Evolutionary conservation across 2,329 filamentous ascomycete genomes (phyloP), one percentile per base, ranked within the genome.

Genomic region (Trichoderma sp.): DNA sequence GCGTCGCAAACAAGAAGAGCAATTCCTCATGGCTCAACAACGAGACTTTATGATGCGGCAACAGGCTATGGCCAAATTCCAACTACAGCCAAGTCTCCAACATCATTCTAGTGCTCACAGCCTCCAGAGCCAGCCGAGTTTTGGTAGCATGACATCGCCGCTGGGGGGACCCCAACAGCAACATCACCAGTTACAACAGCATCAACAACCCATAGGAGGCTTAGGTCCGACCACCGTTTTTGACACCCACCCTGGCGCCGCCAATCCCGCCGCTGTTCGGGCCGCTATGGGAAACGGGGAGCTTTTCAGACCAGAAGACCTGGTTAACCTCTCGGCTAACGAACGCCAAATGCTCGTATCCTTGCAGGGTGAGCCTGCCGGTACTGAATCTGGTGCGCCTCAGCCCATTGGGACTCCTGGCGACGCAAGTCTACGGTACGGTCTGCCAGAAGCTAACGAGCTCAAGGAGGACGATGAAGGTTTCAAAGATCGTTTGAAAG

Each of bases 81-180:
- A 89, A 66, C 84, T 91, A 73, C 63, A 45, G 29, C 75, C 77
- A 64, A 76, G 82, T 68, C 85, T 98, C 9, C 93, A 98, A 74
- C 95, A 98, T 76, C 94, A 98, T 76, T 94, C 93, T 1, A 98
- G 94, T 76, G 92, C 93, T 9, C 94, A 98, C 73, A 98, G 94
- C 76, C 85, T 99, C 68, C 95, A 99, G 76, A 97, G 93, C 76
- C 95, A 99, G 79, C 94, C 94, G 25, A 98, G 94, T 80, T 97
- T 95, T 76, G 93, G 94, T 19, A 97, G 92, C 79, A 96, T 99
- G 72, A 89, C 92, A 3, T 96, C 93, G n/a, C 93, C 94, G 2
- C 87, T 90, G 68, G 89, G 88, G 12, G 88, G 83, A 73, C 80
- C 75, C 35, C 72, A 74, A 15, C 76, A 77, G 48, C 83, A 77